phyloP scores from a whole-genome alignment of 108 stramenopile genomes.

The Fragilaria crotonensis region DNA sequence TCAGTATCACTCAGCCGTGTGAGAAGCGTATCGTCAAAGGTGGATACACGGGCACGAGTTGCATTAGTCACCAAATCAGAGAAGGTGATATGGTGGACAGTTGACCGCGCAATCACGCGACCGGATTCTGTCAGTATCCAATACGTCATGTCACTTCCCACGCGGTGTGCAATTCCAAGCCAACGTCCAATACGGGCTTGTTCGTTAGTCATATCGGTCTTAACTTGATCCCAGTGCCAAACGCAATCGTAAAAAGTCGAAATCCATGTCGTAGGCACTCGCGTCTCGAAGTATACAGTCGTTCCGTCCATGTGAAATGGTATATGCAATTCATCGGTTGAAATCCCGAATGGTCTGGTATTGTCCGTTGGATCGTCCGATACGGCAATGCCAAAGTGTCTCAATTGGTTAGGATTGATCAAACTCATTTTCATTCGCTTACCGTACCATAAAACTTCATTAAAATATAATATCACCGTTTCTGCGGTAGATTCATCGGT shows the following conservation, averaged over 20 bases:
- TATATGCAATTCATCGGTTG: neutral
- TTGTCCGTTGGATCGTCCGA: neutral
- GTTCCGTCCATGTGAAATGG: neutral
- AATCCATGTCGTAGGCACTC: too few relatives aligned
- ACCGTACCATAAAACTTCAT: slow-evolving; percentile 19
- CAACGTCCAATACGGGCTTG: slow-evolving; percentile 18
- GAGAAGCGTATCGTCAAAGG: too few relatives aligned
- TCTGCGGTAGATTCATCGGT: neutral
- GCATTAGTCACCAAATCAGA: slow-evolving; percentile 8
- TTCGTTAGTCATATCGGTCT: neutral
- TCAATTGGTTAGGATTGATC: too few relatives aligned
- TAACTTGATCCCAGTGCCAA: slow-evolving; percentile 16
- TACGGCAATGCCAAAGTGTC: slow-evolving; percentile 8
- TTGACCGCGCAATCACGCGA: too few relatives aligned
- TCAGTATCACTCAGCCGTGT: neutral
- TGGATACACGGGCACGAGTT: too few relatives aligned
- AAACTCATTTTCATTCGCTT: slow-evolving; percentile 6
- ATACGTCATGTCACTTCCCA: slow-evolving; percentile 21
- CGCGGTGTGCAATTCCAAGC: too few relatives aligned
- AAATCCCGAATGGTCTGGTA: neutral
- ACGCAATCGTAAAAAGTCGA: slow-evolving; percentile 33
- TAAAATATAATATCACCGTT: slow-evolving; percentile 25
- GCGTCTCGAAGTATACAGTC: neutral
- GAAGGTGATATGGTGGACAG: slow-evolving; percentile 13
- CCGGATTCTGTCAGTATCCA: slow-evolving; percentile 13